These are phyloP conservation scores for Elsinoe perseae DNA, from an alignment of 2,329 filamentous ascomycete species.

Conservation along the genomic window DNA sequence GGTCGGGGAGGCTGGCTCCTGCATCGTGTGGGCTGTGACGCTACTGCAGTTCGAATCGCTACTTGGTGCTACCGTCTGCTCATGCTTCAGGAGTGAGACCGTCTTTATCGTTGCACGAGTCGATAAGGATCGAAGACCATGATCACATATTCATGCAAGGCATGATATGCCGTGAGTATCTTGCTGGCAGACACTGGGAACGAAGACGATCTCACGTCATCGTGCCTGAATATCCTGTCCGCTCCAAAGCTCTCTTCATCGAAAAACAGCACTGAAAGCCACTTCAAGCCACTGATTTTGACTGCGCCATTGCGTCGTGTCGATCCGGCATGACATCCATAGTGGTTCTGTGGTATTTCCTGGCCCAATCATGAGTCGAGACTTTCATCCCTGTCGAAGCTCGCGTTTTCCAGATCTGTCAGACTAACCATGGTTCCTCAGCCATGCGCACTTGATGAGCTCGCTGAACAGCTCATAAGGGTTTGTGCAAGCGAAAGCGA, in stretches of 20 bases:
- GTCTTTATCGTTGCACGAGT: too few relatives aligned
- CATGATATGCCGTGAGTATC: background rate
- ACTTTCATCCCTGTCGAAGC: background rate
- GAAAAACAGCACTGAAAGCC: background rate
- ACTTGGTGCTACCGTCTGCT: too few relatives aligned
- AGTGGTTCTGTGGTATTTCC: background rate
- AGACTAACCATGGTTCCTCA: background rate
- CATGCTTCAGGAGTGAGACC: too few relatives aligned
- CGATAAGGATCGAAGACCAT: too few relatives aligned
- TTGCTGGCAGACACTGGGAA: background rate
- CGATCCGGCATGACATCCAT: conserved; percentile 7
- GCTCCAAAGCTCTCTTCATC: background rate
- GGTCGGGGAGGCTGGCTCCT: background rate
- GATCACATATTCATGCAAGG: too few relatives aligned
- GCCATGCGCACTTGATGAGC: background rate
- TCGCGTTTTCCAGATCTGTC: conserved; percentile 4
- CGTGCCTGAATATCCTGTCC: conserved; percentile 5
- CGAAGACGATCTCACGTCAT: conserved; percentile 8
- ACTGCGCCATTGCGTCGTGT: conserved; percentile 6
- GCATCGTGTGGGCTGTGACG: background rate
- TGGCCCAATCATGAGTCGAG: background rate
- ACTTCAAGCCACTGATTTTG: background rate
- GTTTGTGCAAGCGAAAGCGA: background rate
- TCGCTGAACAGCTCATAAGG: background rate
- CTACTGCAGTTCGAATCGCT: background rate